These are phyloP conservation scores for Boletus reticulatus DNA, from an alignment of 768 basidiomycete species.

Conservation along the genomic window DNA sequence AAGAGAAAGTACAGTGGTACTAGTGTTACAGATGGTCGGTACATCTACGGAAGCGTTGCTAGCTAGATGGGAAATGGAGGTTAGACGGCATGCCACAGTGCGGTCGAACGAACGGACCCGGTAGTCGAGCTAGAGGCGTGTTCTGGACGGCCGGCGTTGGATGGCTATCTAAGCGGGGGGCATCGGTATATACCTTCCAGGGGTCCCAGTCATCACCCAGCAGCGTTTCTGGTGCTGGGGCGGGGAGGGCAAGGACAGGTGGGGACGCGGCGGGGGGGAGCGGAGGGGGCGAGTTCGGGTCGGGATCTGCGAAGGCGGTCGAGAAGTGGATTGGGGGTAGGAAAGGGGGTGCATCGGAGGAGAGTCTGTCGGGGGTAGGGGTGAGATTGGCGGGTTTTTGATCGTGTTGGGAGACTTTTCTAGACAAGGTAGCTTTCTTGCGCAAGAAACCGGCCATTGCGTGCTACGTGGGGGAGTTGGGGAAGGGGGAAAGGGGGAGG, in stretches of 20 bases:
- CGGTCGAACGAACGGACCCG: constrained; percentile 16
- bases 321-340: constrained; percentile 44
- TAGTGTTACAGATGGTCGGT: background rate
- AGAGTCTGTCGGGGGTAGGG: background rate
- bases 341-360: constrained; percentile 24
- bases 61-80: constrained; percentile 2
- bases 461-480: background rate
- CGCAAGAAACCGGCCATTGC: constrained; percentile 57
- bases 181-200: constrained; percentile 12
- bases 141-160: background rate
- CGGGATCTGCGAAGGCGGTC: constrained; percentile 30
- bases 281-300: constrained; percentile 3
- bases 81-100: background rate
- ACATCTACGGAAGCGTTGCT: constrained; percentile 1
- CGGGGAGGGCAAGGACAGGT: background rate
- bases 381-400: background rate
- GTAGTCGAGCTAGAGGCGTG: background rate
- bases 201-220: constrained; percentile 24
- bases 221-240: background rate
- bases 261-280: constrained; percentile 20
- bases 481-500: too few relatives aligned
- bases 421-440: constrained; percentile 39
- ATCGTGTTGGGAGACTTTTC: background rate
- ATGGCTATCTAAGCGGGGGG: constrained; percentile 3
- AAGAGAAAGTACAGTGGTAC: background rate